Evolutionary conservation across 208 protist genomes (phyloP).

Genomic region (Leptomonas pyrrhocoris): DNA sequence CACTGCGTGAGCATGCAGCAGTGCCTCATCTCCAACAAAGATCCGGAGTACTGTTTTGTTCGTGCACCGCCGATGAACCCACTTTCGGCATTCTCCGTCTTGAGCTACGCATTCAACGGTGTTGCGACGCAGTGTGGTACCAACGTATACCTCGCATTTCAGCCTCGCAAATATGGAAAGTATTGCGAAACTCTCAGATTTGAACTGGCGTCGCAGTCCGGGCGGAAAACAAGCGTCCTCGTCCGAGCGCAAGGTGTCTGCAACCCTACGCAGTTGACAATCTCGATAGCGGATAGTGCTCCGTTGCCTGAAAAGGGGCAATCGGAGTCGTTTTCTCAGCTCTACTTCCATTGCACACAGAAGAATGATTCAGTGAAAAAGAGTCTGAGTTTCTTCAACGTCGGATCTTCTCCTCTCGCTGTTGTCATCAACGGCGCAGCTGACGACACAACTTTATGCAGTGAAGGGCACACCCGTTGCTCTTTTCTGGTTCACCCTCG

Average conservation of each 20-base stretch:
- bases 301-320: slow-evolving; percentile 11
- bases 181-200: slow-evolving; percentile 51
- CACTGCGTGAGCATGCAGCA: slow-evolving; percentile 41
- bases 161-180: slow-evolving; percentile 60
- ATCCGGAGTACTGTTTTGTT: slow-evolving; percentile 28
- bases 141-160: slow-evolving; percentile 52
- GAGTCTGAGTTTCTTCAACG: slow-evolving; percentile 46
- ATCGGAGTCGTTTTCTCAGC: slow-evolving; percentile 26
- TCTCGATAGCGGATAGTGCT: slow-evolving; percentile 33
- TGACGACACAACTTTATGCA: slow-evolving; percentile 2
- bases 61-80: slow-evolving; percentile 57
- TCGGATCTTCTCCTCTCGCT: slow-evolving; percentile 62
- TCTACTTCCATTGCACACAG: slow-evolving; percentile 49
- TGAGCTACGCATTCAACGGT: slow-evolving; percentile 35
- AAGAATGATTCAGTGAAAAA: slow-evolving; percentile 28
- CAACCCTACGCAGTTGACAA: slow-evolving; percentile 53
- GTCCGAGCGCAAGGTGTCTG: slow-evolving; percentile 48
- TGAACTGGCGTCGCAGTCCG: slow-evolving; percentile 16
- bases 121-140: slow-evolving; percentile 41
- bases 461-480: background rate
- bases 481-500: slow-evolving; percentile 35
- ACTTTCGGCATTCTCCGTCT: slow-evolving; percentile 62
- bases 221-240: slow-evolving; percentile 3
- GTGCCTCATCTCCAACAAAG: slow-evolving; percentile 54
- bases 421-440: slow-evolving; percentile 40